Evolutionary conservation across 805 yeast species (phyloP), one percentile per base, ranked within the genome.

Genomic region (Saccharomycopsis sp.): DNA sequence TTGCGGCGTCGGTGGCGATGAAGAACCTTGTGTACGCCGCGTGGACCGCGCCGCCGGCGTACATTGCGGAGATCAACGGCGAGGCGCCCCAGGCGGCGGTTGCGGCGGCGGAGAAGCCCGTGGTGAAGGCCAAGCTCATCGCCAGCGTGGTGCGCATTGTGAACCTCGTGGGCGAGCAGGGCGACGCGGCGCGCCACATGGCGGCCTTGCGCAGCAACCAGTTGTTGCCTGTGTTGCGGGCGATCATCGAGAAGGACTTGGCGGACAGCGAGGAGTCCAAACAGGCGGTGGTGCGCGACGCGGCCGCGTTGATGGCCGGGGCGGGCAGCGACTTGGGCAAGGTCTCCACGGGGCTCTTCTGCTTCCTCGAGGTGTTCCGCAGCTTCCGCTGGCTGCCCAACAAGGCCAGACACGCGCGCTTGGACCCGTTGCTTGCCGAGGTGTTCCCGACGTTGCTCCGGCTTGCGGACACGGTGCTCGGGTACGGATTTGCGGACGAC

Each of bases 1-100:
- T 82, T 53, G 88, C 95, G 12, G 86, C 95, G 1, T 91, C 94
- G 0, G 84, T 92, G 2, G 89, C 82, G 70, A 81, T 90, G 70
- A 92, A 92, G 69, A 91, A 92, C 70, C 77, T 83, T 57, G 77
- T 90, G 21, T 73, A 76, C 15, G 76, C 80, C 41, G 76, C 80
- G 54, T 91, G 97, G 97, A 64, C 65, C 40, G 64, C 68, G 9
- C 66, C 62, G 52, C 62, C 69, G 12, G 62, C 62, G 8, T 62
- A 54, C 34, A 24, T 14, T 29, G 21, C 64, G 12, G 75, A 68
- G n/a, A 52, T 18, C 21, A 50, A 56, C 34, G 34, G 46, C 4
- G 29, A 16, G 44, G 15, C 8, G 7, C 29, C 41, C 66, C 64
- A n/a, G 59, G 66, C 8, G 53, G 9, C 51, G 16, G 54, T 57